Base-by-base conservation (phyloP, 441 rosid species). In the Populus hybrid region DNA sequence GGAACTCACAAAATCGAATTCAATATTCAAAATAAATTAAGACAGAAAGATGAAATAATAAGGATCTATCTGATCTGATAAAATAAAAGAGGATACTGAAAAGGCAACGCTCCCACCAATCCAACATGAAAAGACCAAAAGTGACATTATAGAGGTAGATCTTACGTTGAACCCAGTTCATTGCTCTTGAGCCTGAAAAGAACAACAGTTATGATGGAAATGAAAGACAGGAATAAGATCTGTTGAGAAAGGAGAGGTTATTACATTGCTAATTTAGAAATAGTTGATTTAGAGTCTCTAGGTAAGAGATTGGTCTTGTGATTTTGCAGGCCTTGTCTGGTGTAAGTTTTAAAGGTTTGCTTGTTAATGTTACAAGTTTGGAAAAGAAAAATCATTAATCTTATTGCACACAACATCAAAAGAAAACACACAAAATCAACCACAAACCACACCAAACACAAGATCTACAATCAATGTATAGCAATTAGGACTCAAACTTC, bases 101-200 rank as follows among this genome's bases (percentile, higher is more conserved):
- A 77, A 96, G 71, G 42, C 81, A 94, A 46, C 98, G 98, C 86
- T 96, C 98, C 99, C 98, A 94, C 98, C 98, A 94, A 80, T 96
- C 99, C 90, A 96, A 86, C 99, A 96, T 96, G 86, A 82, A 94
- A 79, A 96, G 97, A 73, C 99, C 99, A 65, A 96, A 96, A 28
- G 98, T 68, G 79, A 94, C 98, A 88, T 96, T 93, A 83, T 96
- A 96, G 82, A 90, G 97, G 83, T 91, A 87, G 86, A 95, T 91
- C 89, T 95, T 93, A n/a, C 97, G 83, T 74, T 79, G 89, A 79
- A 86, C 57, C 87, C 86, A 86, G 64, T 86, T 86, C 87, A 84
- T 84, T 11, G 57, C 57, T 46, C 57, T 14, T 46, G 20, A 46
- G 11, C 57, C 57, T 46, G 20, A 46, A 46, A 46, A 46, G 10